Evolutionary conservation across 345 rosid genomes (phyloP).

Genomic region (Eucalyptus pauciflora): DNA sequence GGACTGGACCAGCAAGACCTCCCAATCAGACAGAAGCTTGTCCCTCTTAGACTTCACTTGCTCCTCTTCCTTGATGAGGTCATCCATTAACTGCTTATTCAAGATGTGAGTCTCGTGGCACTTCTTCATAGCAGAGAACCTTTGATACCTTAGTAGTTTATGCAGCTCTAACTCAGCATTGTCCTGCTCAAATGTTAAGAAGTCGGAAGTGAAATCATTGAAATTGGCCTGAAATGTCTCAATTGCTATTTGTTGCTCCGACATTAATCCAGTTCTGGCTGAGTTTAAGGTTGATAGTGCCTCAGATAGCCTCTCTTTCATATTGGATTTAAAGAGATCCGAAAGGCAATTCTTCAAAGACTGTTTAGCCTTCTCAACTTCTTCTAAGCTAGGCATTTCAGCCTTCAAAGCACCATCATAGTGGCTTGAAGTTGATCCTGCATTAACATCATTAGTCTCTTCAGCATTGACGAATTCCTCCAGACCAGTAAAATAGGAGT

Average conservation of each 20-base stretch:
- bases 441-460: not conserved
- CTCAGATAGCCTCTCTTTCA: too few relatives aligned
- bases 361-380: not conserved
- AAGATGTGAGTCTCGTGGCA: not conserved
- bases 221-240: too few relatives aligned
- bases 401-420: not conserved
- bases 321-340: not conserved
- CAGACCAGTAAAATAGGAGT: not conserved
- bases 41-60: too few relatives aligned
- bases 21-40: too few relatives aligned
- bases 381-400: not conserved
- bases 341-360: not conserved
- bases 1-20: too few relatives aligned
- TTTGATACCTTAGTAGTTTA: not conserved
- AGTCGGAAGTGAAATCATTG: not conserved
- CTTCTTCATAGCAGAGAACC: not conserved
- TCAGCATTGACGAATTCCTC: not conserved
- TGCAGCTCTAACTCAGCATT: not conserved
- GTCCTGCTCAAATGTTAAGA: not conserved
- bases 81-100: too few relatives aligned
- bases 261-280: too few relatives aligned
- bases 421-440: not conserved
- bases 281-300: too few relatives aligned
- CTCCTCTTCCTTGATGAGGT: too few relatives aligned
- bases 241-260: too few relatives aligned